phyloP scores from a whole-genome alignment of 257 asterid species.

The Cinchona pubescens region DNA sequence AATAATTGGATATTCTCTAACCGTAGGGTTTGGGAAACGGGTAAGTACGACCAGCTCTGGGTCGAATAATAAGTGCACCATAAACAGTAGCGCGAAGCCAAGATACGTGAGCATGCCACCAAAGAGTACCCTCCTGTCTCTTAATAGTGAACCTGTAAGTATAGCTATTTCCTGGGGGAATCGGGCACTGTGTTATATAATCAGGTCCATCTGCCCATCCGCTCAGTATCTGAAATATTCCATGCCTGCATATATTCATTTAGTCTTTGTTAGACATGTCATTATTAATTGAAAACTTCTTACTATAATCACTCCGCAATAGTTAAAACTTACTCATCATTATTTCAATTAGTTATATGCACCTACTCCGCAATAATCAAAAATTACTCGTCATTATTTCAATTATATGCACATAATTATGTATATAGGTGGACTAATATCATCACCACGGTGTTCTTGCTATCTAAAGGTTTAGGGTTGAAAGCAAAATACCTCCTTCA shows the following conservation, averaged over 20 bases:
- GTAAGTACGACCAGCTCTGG: slow-evolving; percentile 47
- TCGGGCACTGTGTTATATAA: slow-evolving; percentile 62
- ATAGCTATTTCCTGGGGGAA: slow-evolving; percentile 55
- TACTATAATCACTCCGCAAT: no score
- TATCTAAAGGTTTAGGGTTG: not conserved
- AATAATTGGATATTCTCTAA: slow-evolving; percentile 60
- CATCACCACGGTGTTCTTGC: not conserved
- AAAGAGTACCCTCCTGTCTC: slow-evolving; percentile 70
- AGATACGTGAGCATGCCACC: slow-evolving; percentile 81
- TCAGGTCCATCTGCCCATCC: slow-evolving; percentile 84
- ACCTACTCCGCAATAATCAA: no score
- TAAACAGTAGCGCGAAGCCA: slow-evolving; percentile 66
- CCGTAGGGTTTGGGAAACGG: slow-evolving; percentile 65
- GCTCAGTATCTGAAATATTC: slow-evolving; percentile 51
- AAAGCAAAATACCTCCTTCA: no score
- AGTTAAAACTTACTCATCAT: no score
- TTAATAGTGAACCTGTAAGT: slow-evolving; percentile 55
- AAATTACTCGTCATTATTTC: no score
- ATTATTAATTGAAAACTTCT: no score
- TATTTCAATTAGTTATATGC: no score
- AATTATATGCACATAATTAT: no score
- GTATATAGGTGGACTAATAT: not conserved
- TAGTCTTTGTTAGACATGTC: not conserved
- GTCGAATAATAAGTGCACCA: slow-evolving; percentile 65
- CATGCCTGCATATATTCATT: slow-evolving; percentile 51